Conservation (phyloP, 2,329 filamentous ascomycete species). For the Lachnellula subtilissima region DNA sequence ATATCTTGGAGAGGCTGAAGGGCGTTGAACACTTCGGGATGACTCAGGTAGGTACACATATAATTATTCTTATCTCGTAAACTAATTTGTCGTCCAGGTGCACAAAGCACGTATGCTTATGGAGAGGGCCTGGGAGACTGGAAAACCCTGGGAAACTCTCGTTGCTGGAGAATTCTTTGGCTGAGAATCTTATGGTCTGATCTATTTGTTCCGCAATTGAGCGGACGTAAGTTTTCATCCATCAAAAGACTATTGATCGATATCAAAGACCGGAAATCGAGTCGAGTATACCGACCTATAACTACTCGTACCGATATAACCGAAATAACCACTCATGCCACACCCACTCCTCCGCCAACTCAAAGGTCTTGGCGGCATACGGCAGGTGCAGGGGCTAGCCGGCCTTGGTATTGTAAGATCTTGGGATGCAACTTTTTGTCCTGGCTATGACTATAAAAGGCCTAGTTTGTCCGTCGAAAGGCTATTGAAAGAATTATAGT, state of each 20-base stretch:
- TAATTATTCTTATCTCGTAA: not conserved
- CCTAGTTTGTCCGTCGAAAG: slow-evolving; percentile 20
- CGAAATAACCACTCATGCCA: too few relatives aligned
- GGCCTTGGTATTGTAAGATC: slow-evolving; percentile 3
- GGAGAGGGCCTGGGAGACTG: slow-evolving; percentile 65
- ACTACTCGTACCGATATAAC: too few relatives aligned
- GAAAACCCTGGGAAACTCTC: slow-evolving; percentile 63
- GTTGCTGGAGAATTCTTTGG: slow-evolving; percentile 34
- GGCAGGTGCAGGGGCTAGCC: too few relatives aligned
- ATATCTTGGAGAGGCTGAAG: slow-evolving; percentile 61
- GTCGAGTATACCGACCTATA: too few relatives aligned
- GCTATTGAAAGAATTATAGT: not conserved
- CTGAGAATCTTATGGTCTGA: slow-evolving; percentile 7
- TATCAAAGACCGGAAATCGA: too few relatives aligned
- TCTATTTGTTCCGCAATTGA: not conserved
- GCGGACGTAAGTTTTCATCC: too few relatives aligned
- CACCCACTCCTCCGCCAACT: too few relatives aligned
- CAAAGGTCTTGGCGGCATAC: too few relatives aligned
- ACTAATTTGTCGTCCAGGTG: slow-evolving; percentile 36
- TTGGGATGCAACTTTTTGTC: slow-evolving; percentile 25
- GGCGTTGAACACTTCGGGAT: slow-evolving; percentile 69
- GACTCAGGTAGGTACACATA: slow-evolving; percentile 50
- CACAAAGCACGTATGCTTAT: slow-evolving; percentile 59
- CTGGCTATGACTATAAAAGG: slow-evolving; percentile 41
- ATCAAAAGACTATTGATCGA: too few relatives aligned